These are phyloP conservation scores for Lineolata rhizophorae DNA, from an alignment of 495 filamentous ascomycete species.

Conservation along the genomic window DNA sequence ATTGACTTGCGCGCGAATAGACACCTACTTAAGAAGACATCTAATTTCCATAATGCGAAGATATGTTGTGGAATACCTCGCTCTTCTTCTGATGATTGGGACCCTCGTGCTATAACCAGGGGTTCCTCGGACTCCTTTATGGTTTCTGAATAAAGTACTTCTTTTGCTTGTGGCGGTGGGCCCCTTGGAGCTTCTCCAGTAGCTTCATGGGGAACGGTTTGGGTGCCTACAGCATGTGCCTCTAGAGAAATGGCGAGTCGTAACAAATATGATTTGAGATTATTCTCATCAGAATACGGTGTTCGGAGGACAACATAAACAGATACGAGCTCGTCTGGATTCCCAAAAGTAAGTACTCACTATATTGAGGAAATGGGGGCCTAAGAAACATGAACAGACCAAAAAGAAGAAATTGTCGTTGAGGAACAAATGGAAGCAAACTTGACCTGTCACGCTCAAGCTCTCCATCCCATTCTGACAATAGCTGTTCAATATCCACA, in stretches of 20 bases:
- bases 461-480: slow-evolving; percentile 29
- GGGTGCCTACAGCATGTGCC: slow-evolving; percentile 40
- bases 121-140: slow-evolving; percentile 39
- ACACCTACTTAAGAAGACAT: slow-evolving; percentile 43
- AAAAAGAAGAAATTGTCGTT: slow-evolving; percentile 33
- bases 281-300: slow-evolving; percentile 34
- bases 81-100: slow-evolving; percentile 2
- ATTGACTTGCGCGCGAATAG: neutral
- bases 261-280: slow-evolving; percentile 35
- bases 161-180: slow-evolving; percentile 16
- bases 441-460: slow-evolving; percentile 20
- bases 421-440: slow-evolving; percentile 12
- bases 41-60: slow-evolving; percentile 61
- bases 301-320: slow-evolving; percentile 52
- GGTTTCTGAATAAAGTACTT: slow-evolving; percentile 40
- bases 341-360: too few species aligned
- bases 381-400: slow-evolving; percentile 27
- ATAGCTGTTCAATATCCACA: slow-evolving; percentile 37
- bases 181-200: slow-evolving; percentile 8
- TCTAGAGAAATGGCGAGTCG: slow-evolving; percentile 48
- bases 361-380: too few species aligned
- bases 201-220: slow-evolving; percentile 16
- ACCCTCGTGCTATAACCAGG: slow-evolving; percentile 35
- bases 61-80: slow-evolving; percentile 22
- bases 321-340: slow-evolving; percentile 54